Conservation (phyloP, 2,329 filamentous ascomycete genomes). For the Calonectria henricotiae region DNA sequence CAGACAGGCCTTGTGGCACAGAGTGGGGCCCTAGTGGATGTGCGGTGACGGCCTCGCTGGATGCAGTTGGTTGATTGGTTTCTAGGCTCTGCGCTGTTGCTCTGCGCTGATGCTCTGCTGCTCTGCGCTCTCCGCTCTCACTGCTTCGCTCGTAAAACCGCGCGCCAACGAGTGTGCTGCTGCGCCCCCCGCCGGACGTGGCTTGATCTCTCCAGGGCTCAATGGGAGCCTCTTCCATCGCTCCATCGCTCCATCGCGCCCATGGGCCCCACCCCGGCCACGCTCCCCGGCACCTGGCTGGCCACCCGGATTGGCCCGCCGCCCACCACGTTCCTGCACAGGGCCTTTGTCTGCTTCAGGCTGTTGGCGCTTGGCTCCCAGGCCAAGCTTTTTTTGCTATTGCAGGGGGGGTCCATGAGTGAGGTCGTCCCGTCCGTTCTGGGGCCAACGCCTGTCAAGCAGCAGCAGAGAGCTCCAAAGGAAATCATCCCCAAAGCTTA, state of each 20-base stretch:
- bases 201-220: neutral
- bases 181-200: constrained; percentile 3
- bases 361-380: constrained; percentile 18
- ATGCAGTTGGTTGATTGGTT: no score
- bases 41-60: neutral
- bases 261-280: neutral
- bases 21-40: neutral
- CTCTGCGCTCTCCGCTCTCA: neutral
- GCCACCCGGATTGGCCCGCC: neutral
- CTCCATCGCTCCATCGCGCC: no score
- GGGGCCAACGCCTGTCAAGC: constrained; percentile 16
- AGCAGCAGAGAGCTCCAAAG: neutral
- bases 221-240: no score
- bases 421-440: neutral
- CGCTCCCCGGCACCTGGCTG: no score
- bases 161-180: neutral
- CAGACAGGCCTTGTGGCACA: neutral
- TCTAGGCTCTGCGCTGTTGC: no score
- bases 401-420: neutral
- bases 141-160: neutral
- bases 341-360: neutral
- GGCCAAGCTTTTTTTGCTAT: constrained; percentile 17
- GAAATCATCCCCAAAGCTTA: no score
- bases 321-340: constrained; percentile 11
- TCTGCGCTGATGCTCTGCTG: no score